Base-by-base conservation (phyloP, 2,329 filamentous ascomycete species). In the Cadophora gregata region DNA sequence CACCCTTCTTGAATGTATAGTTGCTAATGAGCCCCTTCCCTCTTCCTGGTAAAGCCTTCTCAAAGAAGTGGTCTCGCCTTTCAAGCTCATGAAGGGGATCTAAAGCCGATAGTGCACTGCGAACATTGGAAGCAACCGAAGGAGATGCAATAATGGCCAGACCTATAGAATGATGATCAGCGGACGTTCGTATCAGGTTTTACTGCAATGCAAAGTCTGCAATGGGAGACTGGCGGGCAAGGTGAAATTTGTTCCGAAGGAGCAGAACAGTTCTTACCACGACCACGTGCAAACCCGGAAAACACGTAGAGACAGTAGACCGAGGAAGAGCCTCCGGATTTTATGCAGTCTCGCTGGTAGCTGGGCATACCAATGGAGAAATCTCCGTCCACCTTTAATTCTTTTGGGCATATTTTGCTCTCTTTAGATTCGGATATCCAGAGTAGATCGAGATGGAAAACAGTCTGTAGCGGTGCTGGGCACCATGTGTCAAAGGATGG, bases 11-110 rank as follows among this genome's bases (percentile, higher is more conserved):
- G 21, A 67, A 65, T 6, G 64, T 65, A 2, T 48, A 24, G 21
- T 69, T 69, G 8, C 56, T 24, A 16, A 69, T 62, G 8, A 69
- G 59, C 3, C 67, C 67, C 31, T 38, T 61, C 4, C 67, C 67
- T 16, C 62, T 62, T 7, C 62, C 64, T 19, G 67, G 67, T 16
- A 69, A 8, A 1, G 31, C 2, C 5, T 33, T 27, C 38, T 67
- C 67, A 21, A 48, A 59, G 59, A 60, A 61, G 16, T 8, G 25
- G 19, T 4, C 19, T 2, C 6, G n/a, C 3, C 10, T 12, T 5
- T 24, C 9, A 4, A 36, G n/a, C n/a, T 24, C 8, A 24, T 10
- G 19, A 10, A 16, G 3, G 21, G 4, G 12, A 21, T 33, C 21
- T 7, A n/a, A 33, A 3, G 5, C 10, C 5, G 19, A 31, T 16